Base-by-base conservation (phyloP, 2,329 filamentous ascomycete genomes). In the Curvularia sp. region DNA sequence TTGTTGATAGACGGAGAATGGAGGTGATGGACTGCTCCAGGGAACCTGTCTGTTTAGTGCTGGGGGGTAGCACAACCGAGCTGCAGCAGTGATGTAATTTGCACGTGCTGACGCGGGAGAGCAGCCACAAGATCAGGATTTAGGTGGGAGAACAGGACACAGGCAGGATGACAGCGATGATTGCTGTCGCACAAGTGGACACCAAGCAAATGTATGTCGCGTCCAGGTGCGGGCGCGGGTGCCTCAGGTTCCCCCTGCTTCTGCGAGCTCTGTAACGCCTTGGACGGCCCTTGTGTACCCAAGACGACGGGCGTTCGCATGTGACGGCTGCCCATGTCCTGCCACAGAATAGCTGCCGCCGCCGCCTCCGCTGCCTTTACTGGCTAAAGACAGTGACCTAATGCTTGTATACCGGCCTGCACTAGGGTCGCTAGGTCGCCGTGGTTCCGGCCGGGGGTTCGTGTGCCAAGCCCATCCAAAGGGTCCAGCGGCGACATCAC, bases 21-120 rank as follows among this genome's bases (percentile, higher is more conserved):
- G 58, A 31, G 57, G 57, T 60, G 60, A 56, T 51, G 57, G 55
- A 53, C 54, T 49, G 47, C 53, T 52, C 41, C 39, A 49, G 46
- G 58, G 33, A 51, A 54, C 41, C 57, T 57, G 57, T 44, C 51
- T 49, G 57, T 57, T 55, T 62, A 54, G 60, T 53, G 60, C 49
- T 64, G 58, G 56, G 59, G 41, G 56, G 50, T 35, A 57, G 52
- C 50, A 58, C 67, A 64, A 56, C 61, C 57, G 62, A 65, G 67
- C 62, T 66, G 55, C 55, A 55, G 50, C 53, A 51, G 61, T 69
- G 68, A 70, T 69, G 68, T 70, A 69, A 69, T 68, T 44, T 56
- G 66, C 68, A 69, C 68, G 66, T 69, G 68, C 66, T 28, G 57
- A 62, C 60, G 65, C 64, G 65, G 68, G 62, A 53, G 53, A 55